phyloP scores from a whole-genome alignment of 1,284 basidiomycete species.

The Golubevia sp. region DNA sequence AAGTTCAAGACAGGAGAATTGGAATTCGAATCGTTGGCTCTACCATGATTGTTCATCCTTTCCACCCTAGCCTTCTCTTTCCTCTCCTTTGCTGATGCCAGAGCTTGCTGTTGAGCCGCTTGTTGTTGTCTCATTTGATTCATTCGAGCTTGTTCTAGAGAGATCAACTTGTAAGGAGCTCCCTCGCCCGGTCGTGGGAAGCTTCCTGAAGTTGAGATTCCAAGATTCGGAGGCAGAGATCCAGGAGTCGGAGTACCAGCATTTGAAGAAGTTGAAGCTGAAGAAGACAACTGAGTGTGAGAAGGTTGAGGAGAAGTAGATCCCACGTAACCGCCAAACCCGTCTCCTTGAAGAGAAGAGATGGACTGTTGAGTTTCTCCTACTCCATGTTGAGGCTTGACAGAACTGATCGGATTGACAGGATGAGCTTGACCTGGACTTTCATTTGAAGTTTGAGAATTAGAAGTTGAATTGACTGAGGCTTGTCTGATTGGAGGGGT shows the following conservation, averaged over 20 bases:
- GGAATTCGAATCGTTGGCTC: too few species aligned
- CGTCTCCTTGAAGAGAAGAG: background rate
- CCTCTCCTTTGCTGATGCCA: too few species aligned
- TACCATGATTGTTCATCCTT: too few species aligned
- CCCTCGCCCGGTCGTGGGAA: slow-evolving; percentile 26
- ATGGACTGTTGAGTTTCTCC: background rate
- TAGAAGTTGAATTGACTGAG: too few species aligned
- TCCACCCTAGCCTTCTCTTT: too few species aligned
- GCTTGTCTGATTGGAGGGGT: too few species aligned
- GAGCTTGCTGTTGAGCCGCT: too few species aligned
- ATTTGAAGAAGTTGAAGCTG: background rate
- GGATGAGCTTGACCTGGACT: background rate
- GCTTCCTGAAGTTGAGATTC: slow-evolving; percentile 7
- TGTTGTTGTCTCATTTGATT: slow-evolving; percentile 7
- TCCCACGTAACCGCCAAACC: background rate
- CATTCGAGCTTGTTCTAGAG: slow-evolving; percentile 24
- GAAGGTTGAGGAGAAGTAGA: background rate
- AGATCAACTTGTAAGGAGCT: slow-evolving; percentile 49
- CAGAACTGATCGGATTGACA: too few species aligned
- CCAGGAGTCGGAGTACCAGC: background rate
- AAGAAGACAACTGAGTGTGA: background rate
- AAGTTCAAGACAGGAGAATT: too few species aligned
- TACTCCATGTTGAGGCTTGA: too few species aligned
- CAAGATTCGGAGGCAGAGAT: background rate
- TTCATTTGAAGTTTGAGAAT: background rate